Evolutionary conservation across 768 basidiomycete species (phyloP).

Genomic region (Imleria badia): DNA sequence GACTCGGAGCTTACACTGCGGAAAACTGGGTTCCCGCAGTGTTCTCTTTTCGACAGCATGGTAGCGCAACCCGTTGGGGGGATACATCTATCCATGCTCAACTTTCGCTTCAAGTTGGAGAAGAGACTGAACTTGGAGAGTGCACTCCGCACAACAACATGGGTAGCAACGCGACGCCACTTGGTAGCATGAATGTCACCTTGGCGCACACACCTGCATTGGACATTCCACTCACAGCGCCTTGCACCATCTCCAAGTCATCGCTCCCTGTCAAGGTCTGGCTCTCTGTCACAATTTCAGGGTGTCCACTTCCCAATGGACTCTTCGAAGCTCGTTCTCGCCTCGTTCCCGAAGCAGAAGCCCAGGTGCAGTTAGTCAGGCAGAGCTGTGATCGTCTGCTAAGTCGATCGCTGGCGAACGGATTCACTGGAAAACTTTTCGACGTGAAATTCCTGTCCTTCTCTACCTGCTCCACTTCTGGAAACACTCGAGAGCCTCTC

Average conservation of each 20-base stretch:
- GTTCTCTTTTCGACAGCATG: constrained; percentile 10
- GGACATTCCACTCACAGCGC: neutral
- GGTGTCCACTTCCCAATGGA: constrained; percentile 15
- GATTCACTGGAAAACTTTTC: constrained; percentile 19
- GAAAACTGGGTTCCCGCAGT: neutral
- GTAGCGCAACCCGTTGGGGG: constrained; percentile 5
- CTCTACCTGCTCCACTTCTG: neutral
- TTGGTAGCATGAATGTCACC: neutral
- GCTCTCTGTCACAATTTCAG: constrained; percentile 16
- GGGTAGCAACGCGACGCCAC: neutral
- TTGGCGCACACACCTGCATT: constrained; percentile 2
- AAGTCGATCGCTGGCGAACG: constrained; percentile 9
- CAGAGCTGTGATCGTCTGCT: constrained; percentile 8
- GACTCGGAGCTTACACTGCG: too few species aligned
- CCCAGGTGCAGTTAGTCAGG: constrained; percentile 1
- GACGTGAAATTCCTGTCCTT: constrained; percentile 21
- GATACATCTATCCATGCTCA: constrained; percentile 13
- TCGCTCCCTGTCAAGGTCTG: neutral
- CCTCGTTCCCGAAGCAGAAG: neutral
- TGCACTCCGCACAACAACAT: too few species aligned
- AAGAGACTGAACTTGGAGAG: too few species aligned
- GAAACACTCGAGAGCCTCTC: neutral
- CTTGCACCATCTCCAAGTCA: neutral
- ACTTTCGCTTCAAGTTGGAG: constrained; percentile 4
- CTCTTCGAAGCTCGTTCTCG: constrained; percentile 5